Evolutionary conservation across 169 alveolate species (phyloP).

Genomic region (Ichthyophthirius multifiliis): DNA sequence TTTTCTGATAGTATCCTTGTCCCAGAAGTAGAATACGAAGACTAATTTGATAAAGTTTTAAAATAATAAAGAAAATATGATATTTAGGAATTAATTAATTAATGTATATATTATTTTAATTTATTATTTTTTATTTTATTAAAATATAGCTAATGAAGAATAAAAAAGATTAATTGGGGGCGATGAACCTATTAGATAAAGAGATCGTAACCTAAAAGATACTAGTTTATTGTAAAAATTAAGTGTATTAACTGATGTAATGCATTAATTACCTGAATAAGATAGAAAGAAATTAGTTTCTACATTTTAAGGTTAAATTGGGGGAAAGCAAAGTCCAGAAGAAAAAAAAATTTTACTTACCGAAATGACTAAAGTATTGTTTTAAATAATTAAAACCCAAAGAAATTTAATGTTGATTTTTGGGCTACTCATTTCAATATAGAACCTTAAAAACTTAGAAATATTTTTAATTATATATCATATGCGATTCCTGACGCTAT

Average conservation of each 20-base stretch:
- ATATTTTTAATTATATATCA: conserved; percentile 61
- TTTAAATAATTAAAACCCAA: conserved; percentile 66
- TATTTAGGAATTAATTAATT: conserved; percentile 18
- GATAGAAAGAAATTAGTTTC: conserved; percentile 44
- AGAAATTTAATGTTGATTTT: conserved; percentile 45
- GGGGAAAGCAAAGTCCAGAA: conserved; percentile 22
- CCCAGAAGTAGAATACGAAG: background rate
- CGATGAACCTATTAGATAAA: conserved; percentile 21
- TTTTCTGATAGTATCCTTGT: too few species aligned
- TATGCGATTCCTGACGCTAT: conserved; percentile 61
- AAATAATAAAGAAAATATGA: conserved; percentile 22
- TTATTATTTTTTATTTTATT: background rate
- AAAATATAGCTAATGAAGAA: conserved; percentile 17
- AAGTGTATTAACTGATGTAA: conserved; percentile 9
- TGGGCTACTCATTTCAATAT: conserved; percentile 68
- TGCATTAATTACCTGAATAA: conserved; percentile 29
- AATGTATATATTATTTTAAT: background rate
- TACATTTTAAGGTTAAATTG: background rate
- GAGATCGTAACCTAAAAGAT: conserved; percentile 27
- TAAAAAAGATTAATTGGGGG: conserved; percentile 29
- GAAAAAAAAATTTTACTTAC: conserved; percentile 59
- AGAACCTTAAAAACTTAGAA: conserved; percentile 60
- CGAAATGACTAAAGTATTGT: conserved; percentile 58
- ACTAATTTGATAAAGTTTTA: conserved; percentile 29
- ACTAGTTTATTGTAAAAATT: conserved; percentile 21